Base-by-base conservation (phyloP, 2,329 filamentous ascomycete genomes). In the Fusarium paranaense region DNA sequence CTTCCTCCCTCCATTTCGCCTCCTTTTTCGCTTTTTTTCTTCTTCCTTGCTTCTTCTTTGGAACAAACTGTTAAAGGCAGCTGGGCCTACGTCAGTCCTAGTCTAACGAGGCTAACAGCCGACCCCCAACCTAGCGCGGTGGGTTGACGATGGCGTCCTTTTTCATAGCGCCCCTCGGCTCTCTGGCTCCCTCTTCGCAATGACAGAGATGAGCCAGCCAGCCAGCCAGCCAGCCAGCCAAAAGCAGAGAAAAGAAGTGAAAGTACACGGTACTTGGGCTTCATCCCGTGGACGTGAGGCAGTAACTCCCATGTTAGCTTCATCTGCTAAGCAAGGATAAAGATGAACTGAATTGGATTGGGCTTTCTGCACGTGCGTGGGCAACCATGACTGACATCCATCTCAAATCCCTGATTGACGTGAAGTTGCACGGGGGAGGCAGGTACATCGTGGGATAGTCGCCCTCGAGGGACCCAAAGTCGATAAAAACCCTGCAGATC, bases 401-500 rank as follows among this genome's bases (percentile, higher is more conserved):
- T 68, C 20, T 18, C 37, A 68, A 57, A 57, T 52, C 64, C 45
- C 52, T 18, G 71, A 71, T 73, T 67, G 67, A 71, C 71, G 58
- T 62, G 35, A 33, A 64, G 68, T 72, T 74, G 50, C 54, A 69
- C 68, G 45, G 72, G 60, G 63, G 33, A 74, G 71, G 71, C 67
- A 74, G 68, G 71, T 74, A 60, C 61, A 45, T 61, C 52, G 45
- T 27, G 57, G 61, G 61, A 50, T 59, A 56, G 57, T 67, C 35
- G 22, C 62, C 62, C 35, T 73, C 30, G 50, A 18, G 25, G 40
- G 38, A 33, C 62, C 66, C 27, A 71, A 74, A 74, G 60, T 9
- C n/a, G 71, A 68, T 20, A 74, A 60, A 60, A 71, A 74, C 71
- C 71, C 71, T 74, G 71, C 59, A 72, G 71, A 74, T 74, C 71